A percentile compares a stretch with the other conserved stretches of the same genome.
Conservation (phyloP, 345 rosid genomes). For the Lepidium aucheri region DNA sequence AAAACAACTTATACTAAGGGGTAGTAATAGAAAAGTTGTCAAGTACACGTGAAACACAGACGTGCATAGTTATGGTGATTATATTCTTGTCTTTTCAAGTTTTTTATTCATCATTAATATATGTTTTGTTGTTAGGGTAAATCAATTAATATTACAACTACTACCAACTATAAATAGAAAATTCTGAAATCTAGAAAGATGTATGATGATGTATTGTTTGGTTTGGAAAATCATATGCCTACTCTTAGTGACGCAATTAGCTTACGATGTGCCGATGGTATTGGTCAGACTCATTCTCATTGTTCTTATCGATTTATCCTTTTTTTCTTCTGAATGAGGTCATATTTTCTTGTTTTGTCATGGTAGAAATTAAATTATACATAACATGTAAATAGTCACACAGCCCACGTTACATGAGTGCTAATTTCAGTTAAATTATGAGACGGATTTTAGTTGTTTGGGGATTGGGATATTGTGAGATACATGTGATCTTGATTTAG, state of each 20-base stretch:
- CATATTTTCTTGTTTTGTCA: not conserved
- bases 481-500: conserved; percentile 20
- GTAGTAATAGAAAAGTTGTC: not conserved
- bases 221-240: conserved; percentile 10
- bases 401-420: no score
- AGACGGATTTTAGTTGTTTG: not conserved
- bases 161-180: not conserved
- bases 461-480: not conserved
- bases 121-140: conserved; percentile 12
- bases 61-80: conserved; percentile 23
- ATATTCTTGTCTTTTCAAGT: not conserved
- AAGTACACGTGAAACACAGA: conserved; percentile 15
- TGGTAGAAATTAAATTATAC: not conserved
- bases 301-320: not conserved
- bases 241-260: conserved; percentile 9
- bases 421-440: not conserved
- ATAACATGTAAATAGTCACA: no score
- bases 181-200: conserved; percentile 18
- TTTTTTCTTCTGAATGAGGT: not conserved
- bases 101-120: not conserved
- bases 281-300: conserved; percentile 21
- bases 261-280: conserved; percentile 14
- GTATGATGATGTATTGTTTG: not conserved
- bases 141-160: conserved; percentile 7
- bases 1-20: no score